These are phyloP conservation scores for Globisporangium perplexum DNA, from an alignment of 352 stramenopile species.

Conservation along the genomic window DNA sequence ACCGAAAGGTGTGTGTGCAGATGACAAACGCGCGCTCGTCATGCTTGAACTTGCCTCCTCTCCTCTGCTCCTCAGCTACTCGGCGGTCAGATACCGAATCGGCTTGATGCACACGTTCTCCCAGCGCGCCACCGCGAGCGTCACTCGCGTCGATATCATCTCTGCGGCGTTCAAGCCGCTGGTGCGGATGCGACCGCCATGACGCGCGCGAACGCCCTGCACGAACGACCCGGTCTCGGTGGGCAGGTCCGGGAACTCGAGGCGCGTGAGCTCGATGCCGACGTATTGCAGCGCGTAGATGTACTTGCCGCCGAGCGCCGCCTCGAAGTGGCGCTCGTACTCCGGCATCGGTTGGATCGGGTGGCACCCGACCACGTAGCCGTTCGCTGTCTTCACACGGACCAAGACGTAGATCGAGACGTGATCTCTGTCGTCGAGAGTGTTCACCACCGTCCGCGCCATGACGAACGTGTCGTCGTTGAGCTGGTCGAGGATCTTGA, in stretches of 20 bases:
- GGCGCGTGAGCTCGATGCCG: slow-evolving; percentile 18
- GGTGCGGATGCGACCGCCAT: slow-evolving; percentile 16
- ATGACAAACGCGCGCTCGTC: no score
- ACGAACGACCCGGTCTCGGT: no score
- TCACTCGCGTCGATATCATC: slow-evolving; percentile 21
- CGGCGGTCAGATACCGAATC: background rate
- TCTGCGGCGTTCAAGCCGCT: slow-evolving; percentile 19
- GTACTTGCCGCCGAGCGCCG: slow-evolving; percentile 1
- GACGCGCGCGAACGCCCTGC: slow-evolving; percentile 1
- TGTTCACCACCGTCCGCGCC: slow-evolving; percentile 10
- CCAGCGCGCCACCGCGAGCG: slow-evolving; percentile 25
- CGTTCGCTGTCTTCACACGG: slow-evolving; percentile 9
- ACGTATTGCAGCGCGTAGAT: slow-evolving; percentile 18
- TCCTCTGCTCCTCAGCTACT: background rate
- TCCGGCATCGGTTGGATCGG: slow-evolving; percentile 19
- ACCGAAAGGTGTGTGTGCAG: no score
- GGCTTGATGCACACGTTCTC: slow-evolving; percentile 12
- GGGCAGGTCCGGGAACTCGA: background rate
- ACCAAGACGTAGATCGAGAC: slow-evolving; percentile 16
- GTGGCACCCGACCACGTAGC: slow-evolving; percentile 17
- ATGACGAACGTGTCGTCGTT: slow-evolving; percentile 19
- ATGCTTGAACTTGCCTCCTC: no score
- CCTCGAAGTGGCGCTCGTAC: slow-evolving; percentile 12
- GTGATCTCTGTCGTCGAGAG: slow-evolving; percentile 10
- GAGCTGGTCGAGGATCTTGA: slow-evolving; percentile 29